A percentile compares a stretch with the other conserved stretches of the same genome.
These are phyloP conservation scores for Termitomyces sp. DNA, from an alignment of 768 basidiomycete species.

Conservation along the genomic window DNA sequence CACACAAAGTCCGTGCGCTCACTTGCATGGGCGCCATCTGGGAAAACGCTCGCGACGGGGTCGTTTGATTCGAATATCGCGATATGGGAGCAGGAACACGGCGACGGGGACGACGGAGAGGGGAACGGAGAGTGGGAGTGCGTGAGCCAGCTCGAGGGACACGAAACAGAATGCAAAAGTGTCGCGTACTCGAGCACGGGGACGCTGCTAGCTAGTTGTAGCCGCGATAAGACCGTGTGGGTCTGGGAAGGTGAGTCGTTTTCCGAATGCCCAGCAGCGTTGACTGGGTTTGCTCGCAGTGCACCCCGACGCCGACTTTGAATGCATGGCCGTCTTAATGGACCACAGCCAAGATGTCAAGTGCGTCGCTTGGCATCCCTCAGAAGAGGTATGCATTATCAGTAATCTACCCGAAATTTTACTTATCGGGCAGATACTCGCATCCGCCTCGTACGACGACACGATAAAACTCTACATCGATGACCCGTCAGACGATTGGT, in stretches of 20 bases:
- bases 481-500: slow-evolving; percentile 95
- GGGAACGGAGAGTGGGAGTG: slow-evolving; percentile 78
- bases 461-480: slow-evolving; percentile 92
- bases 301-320: slow-evolving; percentile 89
- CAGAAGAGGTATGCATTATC: slow-evolving; percentile 69
- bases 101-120: slow-evolving; percentile 31
- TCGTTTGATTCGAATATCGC: slow-evolving; percentile 93
- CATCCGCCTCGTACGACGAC: slow-evolving; percentile 96
- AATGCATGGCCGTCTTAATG: slow-evolving; percentile 94
- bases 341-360: slow-evolving; percentile 98
- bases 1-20: slow-evolving; percentile 87
- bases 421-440: slow-evolving; percentile 70
- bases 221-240: slow-evolving; percentile 98
- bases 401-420: neutral
- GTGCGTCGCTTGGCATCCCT: slow-evolving; percentile 91
- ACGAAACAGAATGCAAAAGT: slow-evolving; percentile 95
- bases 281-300: slow-evolving; percentile 39
- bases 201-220: slow-evolving; percentile 87
- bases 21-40: slow-evolving; percentile 87
- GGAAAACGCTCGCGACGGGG: slow-evolving; percentile 81
- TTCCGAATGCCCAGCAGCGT: slow-evolving; percentile 1
- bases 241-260: slow-evolving; percentile 84
- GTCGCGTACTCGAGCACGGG: slow-evolving; percentile 81
- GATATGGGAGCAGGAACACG: slow-evolving; percentile 76
- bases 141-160: slow-evolving; percentile 82